A percentile compares a stretch with the other conserved stretches of the same genome.
phyloP scores from a whole-genome alignment of 1,139 yeast species.

The Zygoascus meyerae region DNA sequence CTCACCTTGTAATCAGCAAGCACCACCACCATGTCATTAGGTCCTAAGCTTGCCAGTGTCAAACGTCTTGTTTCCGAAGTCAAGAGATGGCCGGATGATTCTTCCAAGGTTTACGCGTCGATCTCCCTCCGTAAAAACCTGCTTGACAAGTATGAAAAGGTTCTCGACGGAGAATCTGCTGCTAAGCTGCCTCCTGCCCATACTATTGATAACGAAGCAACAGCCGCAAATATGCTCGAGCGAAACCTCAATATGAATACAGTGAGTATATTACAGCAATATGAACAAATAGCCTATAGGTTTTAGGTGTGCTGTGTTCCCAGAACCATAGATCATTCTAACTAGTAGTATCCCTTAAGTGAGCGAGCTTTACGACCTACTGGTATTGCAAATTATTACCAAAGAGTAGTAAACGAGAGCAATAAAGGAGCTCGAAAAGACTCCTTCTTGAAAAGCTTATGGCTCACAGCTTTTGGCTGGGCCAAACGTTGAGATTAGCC shows the following conservation, averaged over 20 bases:
- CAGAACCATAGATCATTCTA: conserved; percentile 6
- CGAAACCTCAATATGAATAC: conserved; percentile 22
- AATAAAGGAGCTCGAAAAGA: conserved; percentile 70
- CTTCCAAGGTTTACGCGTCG: conserved; percentile 31
- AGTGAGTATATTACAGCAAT: conserved; percentile 14
- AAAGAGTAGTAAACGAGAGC: conserved; percentile 62
- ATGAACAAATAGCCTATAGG: background rate
- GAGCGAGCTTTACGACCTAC: conserved; percentile 67
- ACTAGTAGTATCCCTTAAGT: conserved; percentile 26
- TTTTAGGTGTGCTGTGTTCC: background rate
- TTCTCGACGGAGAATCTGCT: conserved; percentile 19
- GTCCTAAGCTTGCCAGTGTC: conserved; percentile 15
- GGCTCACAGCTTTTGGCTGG: conserved; percentile 34
- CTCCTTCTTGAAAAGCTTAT: conserved; percentile 35
- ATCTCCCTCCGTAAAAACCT: conserved; percentile 27
- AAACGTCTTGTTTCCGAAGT: conserved; percentile 21
- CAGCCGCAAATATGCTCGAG: conserved; percentile 24
- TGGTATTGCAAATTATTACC: conserved; percentile 78
- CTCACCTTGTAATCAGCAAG: too few relatives aligned
- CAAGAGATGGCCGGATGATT: conserved; percentile 27
- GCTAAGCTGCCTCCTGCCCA: conserved; percentile 23
- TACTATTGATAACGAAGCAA: conserved; percentile 25
- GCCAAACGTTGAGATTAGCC: conserved; percentile 21
- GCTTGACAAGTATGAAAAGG: conserved; percentile 25
- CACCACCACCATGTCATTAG: conserved; percentile 14